These are phyloP conservation scores for Pseudotulostoma volvatum DNA, from an alignment of 495 filamentous ascomycete genomes.

Conservation along the genomic window DNA sequence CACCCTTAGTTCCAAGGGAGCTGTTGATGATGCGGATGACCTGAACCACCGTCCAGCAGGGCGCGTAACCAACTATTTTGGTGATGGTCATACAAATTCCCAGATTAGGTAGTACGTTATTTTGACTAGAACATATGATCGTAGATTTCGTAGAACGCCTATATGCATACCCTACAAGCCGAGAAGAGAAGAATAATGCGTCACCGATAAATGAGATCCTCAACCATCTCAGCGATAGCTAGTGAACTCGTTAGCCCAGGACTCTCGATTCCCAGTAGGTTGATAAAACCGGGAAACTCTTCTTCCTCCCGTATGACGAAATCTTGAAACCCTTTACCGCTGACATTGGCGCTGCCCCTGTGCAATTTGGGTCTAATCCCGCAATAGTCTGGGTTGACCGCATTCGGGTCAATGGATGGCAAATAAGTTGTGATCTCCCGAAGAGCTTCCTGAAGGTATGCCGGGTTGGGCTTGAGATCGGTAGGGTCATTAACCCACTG, in stretches of 20 bases:
- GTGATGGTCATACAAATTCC: no score
- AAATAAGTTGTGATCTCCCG: constrained; percentile 64
- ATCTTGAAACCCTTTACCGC: constrained; percentile 56
- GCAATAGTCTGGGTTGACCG: constrained; percentile 69
- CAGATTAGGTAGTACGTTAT: no score
- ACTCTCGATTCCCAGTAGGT: constrained; percentile 86
- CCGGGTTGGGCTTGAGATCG: constrained; percentile 36
- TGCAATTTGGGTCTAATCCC: constrained; percentile 81
- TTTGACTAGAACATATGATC: no score
- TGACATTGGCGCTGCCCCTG: constrained; percentile 38
- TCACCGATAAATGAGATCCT: constrained; percentile 49
- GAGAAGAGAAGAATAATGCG: no score
- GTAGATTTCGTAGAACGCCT: no score
- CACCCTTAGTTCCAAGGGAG: no score
- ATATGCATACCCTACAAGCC: no score
- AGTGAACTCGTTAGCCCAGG: constrained; percentile 81
- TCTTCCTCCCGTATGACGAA: constrained; percentile 74
- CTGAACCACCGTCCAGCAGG: no score
- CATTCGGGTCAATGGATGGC: constrained; percentile 47
- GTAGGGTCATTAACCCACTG: constrained; percentile 66
- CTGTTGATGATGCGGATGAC: no score
- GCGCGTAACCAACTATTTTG: no score
- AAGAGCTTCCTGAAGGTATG: constrained; percentile 49
- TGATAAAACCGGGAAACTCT: constrained; percentile 74
- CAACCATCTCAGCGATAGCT: constrained; percentile 77